A percentile compares a stretch with the other conserved stretches of the same genome.
phyloP scores from a whole-genome alignment of 164 flowering plant genomes.

The Piper longum region DNA sequence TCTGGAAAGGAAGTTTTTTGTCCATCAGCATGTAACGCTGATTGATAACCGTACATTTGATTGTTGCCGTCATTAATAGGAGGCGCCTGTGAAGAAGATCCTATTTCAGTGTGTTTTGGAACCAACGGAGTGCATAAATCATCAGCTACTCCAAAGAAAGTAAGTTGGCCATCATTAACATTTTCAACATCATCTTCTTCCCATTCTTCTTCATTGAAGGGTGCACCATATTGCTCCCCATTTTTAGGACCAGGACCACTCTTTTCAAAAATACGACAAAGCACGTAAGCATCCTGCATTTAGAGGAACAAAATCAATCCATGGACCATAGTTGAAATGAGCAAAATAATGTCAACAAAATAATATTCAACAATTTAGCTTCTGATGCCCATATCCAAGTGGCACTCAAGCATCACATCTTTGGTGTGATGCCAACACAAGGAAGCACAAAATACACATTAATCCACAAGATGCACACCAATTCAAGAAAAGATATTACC shows the following conservation, averaged over 20 bases:
- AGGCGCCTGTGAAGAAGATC: not conserved
- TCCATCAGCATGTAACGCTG: slow-evolving; percentile 1
- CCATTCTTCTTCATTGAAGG: slow-evolving; percentile 79
- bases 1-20: not conserved
- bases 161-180: not conserved
- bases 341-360: too few species aligned
- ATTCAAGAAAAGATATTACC: too few species aligned
- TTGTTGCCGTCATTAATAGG: not conserved
- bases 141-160: not conserved
- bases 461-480: too few species aligned
- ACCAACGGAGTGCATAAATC: slow-evolving; percentile 1
- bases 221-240: slow-evolving; percentile 83
- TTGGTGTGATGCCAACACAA: too few species aligned
- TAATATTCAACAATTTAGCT: too few species aligned
- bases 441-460: too few species aligned
- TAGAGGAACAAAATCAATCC: not conserved
- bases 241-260: slow-evolving; percentile 74
- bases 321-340: not conserved
- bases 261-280: slow-evolving; percentile 57
- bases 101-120: slow-evolving; percentile 2
- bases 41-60: not conserved
- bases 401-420: too few species aligned
- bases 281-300: slow-evolving; percentile 57
- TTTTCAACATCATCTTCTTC: slow-evolving; percentile 21
- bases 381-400: too few species aligned